Percentiles rank a stretch among this genome's conserved stretches.
These are phyloP conservation scores for Arabidopsis arenosa DNA, from an alignment of 345 rosid genomes.

Conservation along the genomic window DNA sequence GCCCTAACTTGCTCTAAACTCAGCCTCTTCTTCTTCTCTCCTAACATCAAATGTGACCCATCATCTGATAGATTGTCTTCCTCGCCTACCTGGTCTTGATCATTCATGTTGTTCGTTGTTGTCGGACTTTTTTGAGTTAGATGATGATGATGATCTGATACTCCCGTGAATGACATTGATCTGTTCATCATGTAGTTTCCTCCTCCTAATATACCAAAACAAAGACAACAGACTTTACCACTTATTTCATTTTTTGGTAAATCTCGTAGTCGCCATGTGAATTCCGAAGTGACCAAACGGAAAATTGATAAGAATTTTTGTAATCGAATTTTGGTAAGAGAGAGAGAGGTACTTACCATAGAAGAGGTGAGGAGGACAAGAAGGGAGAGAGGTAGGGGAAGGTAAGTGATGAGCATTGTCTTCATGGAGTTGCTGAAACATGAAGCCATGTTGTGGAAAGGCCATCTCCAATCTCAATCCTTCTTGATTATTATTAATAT, in stretches of 20 bases:
- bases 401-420: constrained; percentile 63
- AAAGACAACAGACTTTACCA: constrained; percentile 13
- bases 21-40: constrained; percentile 84
- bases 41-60: constrained; percentile 64
- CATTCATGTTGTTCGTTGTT: constrained; percentile 35
- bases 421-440: constrained; percentile 69
- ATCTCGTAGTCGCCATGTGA: constrained; percentile 10
- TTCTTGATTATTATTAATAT: constrained; percentile 33
- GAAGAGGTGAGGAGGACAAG: constrained; percentile 76
- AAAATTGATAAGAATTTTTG: neutral
- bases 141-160: constrained; percentile 47
- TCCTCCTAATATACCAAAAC: constrained; percentile 46
- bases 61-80: constrained; percentile 84
- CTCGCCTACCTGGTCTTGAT: constrained; percentile 50
- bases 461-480: constrained; percentile 58
- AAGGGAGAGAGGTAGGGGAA: constrained; percentile 63
- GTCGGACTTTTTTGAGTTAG: constrained; percentile 37
- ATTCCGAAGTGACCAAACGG: neutral
- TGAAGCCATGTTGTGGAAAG: constrained; percentile 72
- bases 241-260: neutral
- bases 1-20: constrained; percentile 77
- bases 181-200: constrained; percentile 76
- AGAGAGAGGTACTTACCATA: constrained; percentile 52
- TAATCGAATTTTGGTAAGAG: constrained; percentile 9
- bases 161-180: constrained; percentile 76